Evolutionary conservation across 306 rosid genomes (phyloP), one percentile per base, ranked within the genome.

Genomic region (Alnus glutinosa): DNA sequence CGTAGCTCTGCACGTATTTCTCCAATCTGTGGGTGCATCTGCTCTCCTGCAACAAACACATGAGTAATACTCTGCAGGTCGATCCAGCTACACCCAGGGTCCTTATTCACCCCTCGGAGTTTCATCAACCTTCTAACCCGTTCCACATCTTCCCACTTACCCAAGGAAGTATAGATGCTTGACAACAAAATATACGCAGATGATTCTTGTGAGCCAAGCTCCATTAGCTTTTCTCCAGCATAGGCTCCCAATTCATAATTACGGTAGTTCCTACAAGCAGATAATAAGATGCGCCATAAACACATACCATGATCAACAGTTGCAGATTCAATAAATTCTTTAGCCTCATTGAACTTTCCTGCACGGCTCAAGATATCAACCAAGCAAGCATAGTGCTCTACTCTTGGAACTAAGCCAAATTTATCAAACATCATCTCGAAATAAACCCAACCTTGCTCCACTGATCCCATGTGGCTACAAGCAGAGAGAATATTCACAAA

Each of bases 61-160:
- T 94, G 94, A 86, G 90, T 90, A 75, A 79, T 86, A 79, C 83
- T 88, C 81, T 86, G 89, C 85, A 92, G 52, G 79, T 94, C 96
- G 77, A 92, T 88, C 98, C 98, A 94, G 81, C 98, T 94, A 81
- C 98, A 94, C 11, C 97, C 97, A 54, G 94, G 97, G 84, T 94
- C 93, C 77, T 94, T 94, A 50, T 75, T 84, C 67, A 89, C 96
- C 73, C 98, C 94, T 70, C 94, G 83, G 47, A 78, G 73, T 77
- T 87, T 92, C 98, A 92, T 94, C 88, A 86, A 66, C 70, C 82
- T 84, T 86, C 94, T 80, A 32, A 94, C 94, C 67, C 93, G 93
- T 82, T 92, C 96, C 9, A 90, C 94, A 55, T 94, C 94, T 50
- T 92, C 88, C 85, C 79, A 55, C 81, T 81, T 86, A 37, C 96